phyloP scores from a whole-genome alignment of 163 green algal species.

The Scenedesmus sp. region DNA sequence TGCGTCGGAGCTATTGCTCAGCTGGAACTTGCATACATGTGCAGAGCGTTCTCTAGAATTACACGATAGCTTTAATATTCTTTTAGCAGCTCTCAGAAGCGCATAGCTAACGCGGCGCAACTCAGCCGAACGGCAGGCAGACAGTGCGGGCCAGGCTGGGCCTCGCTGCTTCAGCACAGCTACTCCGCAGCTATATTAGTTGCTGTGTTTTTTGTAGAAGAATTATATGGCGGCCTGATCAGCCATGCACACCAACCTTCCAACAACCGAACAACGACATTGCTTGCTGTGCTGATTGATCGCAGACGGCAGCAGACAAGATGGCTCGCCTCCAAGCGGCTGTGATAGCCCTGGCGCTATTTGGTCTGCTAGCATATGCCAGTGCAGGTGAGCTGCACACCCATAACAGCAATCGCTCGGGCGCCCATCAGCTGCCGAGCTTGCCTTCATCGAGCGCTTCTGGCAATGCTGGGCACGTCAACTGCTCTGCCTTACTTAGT shows the following conservation, averaged over 20 bases:
- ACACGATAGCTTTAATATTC: background rate
- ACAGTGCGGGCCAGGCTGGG: background rate
- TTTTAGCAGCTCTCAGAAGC: background rate
- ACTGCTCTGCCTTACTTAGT: too few relatives aligned
- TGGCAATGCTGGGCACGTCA: background rate
- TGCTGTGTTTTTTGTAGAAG: background rate
- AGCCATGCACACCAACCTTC: background rate
- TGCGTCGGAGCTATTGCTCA: background rate
- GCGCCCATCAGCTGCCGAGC: background rate
- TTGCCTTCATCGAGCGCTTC: background rate
- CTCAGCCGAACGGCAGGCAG: background rate
- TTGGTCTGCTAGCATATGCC: slow-evolving; percentile 31
- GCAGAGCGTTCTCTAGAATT: background rate
- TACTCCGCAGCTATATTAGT: background rate
- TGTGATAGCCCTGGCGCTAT: slow-evolving; percentile 15
- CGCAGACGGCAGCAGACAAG: slow-evolving; percentile 10
- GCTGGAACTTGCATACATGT: background rate
- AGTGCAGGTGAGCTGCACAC: slow-evolving; percentile 40
- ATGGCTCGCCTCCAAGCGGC: slow-evolving; percentile 36
- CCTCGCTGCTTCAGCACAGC: background rate
- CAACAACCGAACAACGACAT: background rate
- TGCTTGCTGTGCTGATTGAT: background rate
- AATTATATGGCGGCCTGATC: background rate
- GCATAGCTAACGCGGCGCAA: background rate
- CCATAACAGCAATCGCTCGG: background rate